Evolutionary conservation across 495 filamentous ascomycete genomes (phyloP), one percentile per base, ranked within the genome.

Genomic region (Halenospora varia): DNA sequence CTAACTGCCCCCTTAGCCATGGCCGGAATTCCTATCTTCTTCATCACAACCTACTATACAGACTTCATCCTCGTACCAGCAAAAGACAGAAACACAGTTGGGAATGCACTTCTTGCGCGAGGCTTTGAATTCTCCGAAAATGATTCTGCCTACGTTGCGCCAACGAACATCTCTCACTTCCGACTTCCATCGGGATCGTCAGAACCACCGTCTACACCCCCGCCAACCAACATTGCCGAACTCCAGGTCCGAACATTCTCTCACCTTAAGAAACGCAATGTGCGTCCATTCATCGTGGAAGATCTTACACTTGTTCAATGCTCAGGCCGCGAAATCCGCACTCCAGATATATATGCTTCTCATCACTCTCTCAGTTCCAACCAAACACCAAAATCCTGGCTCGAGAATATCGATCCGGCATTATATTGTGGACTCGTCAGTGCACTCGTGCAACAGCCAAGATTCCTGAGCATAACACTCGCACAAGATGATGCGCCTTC

Each of bases 41-140:
- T 98, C 77, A 95, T 97, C 66, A 96, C 93, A 0, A 97, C 94
- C 20, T 98, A 98, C 70, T 97, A 96, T 68, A 90, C 89, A 11
- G 94, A 98, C 71, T 98, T 96, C 73, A 96, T 98, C 62, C 77
- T 98, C 17, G 90, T 97, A 3, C 94, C 94, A 3, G 73, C 78
- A 40, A 87, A 86, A 61, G 83, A 83, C 68, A 84, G 88, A 40
- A 69, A 75, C 9, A 82, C 80, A 35, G 93, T 97, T 44, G 84
- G 92, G 41, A 77, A 82, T 48, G 84, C 89, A 0, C 81, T 97
- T 13, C 82, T 93, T 56, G 82, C 82, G 15, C 82, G 86, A 24
- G 92, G 92, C 24, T 97, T 97, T 72, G 80, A 84, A 60, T 93
- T 96, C 61, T 77, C 77, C 48, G 85, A 93, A 64, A 81, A 87